Percentiles rank a stretch among this genome's conserved stretches.
phyloP scores from a whole-genome alignment of 192 early-diverging fungal species.

The Gamsiella multidivaricata region DNA sequence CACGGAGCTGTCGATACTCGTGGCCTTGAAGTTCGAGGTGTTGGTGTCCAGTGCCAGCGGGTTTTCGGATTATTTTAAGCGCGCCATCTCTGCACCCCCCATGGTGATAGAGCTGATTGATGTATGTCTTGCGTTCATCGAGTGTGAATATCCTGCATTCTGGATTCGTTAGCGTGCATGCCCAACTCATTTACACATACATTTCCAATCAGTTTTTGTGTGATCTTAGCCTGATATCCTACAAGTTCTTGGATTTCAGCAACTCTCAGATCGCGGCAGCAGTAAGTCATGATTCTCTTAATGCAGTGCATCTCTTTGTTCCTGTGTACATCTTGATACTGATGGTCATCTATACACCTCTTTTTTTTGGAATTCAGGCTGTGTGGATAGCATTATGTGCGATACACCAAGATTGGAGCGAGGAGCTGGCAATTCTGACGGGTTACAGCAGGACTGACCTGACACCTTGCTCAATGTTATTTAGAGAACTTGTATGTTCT shows the following conservation, averaged over 20 bases:
- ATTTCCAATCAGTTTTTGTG: conserved; percentile 25
- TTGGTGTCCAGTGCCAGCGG: conserved; percentile 35
- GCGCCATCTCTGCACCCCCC: conserved; percentile 14
- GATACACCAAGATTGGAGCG: conserved; percentile 21
- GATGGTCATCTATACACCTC: not conserved
- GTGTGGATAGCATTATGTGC: conserved; percentile 35
- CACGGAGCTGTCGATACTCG: conserved; percentile 32
- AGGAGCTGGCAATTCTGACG: conserved; percentile 37
- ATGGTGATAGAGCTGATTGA: conserved; percentile 12
- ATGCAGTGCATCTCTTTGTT: not conserved
- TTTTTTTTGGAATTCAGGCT: conserved; percentile 8
- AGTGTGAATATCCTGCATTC: not conserved
- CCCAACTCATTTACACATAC: too few species aligned
- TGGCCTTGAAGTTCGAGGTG: conserved; percentile 40
- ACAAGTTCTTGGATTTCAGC: conserved; percentile 30
- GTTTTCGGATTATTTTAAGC: conserved; percentile 39
- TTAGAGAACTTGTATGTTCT: conserved; percentile 9
- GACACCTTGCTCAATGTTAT: conserved; percentile 23
- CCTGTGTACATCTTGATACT: not conserved
- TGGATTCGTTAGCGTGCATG: too few species aligned
- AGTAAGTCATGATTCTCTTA: not conserved
- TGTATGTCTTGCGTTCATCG: conserved; percentile 17
- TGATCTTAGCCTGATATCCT: conserved; percentile 33
- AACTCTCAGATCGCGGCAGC: conserved; percentile 36
- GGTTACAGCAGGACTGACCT: conserved; percentile 28